Base-by-base conservation (phyloP, 371 early-diverging fungal genomes). In the Umbelopsis sp. region DNA sequence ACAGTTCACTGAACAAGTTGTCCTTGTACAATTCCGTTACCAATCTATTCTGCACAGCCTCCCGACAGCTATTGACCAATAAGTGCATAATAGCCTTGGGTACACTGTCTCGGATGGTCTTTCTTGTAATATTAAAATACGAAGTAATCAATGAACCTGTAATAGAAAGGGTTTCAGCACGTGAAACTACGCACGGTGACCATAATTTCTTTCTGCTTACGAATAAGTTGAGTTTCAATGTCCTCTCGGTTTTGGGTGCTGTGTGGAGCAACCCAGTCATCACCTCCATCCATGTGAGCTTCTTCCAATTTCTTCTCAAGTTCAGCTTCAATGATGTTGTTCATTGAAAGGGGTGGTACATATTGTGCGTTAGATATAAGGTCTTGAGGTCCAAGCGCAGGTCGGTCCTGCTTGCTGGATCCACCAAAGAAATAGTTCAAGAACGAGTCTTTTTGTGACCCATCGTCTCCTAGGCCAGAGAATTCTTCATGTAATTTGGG, bases 1-100 rank as follows among this genome's bases (percentile, higher is more conserved):
- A 76, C 50, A 96, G 79, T 32, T 93, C 92, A 14, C 79, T 80
- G 66, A 95, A 88, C 20, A 90, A 69, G 32, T 90, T 86, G 53
- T 92, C 89, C 76, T 90, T 91, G 75, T 96, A 97, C n/a, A 97
- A 83, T 14, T 90, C 87, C 14, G 91, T 82, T 3, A 97, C 96
- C 24, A 97, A 82, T 32, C 90, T 84, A 77, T 93, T 92, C 74
- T 96, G 97, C 51, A 96, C 86, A 7, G 85, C 69, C 69, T 92
- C 89, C 65, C 91, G 87, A 11, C 90, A 89, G 73, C 91, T 80
- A 72, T 93, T 92, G 64, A 94, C 93, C 48, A 94, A 72, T 46
- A 93, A 73, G 69, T 92, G 91, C 94, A 97, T 95, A 65, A 96
- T 87, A 0, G 96, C 92, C 79, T 97, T 97, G 51, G 97, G 97